Conservation (phyloP, 225 moss, liverwort and hornwort species). For the Polytrichum formosum region DNA sequence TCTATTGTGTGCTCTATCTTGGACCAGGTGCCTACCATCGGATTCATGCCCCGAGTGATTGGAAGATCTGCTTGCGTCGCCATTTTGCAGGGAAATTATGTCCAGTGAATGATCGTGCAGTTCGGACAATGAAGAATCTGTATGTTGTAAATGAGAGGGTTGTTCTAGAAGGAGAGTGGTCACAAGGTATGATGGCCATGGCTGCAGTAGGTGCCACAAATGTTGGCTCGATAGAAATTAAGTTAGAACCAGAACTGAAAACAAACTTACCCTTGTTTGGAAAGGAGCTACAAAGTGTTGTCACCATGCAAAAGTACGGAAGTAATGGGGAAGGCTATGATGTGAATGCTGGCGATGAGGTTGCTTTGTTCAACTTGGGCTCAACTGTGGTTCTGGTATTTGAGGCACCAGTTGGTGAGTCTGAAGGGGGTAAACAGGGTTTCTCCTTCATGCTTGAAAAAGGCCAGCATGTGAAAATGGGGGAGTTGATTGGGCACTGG, state of each 20-base stretch:
- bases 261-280: conserved; percentile 66
- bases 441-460: conserved; percentile 61
- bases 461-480: conserved; percentile 85
- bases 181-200: conserved; percentile 94
- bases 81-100: conserved; percentile 85
- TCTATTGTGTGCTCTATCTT: conserved; percentile 88
- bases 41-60: conserved; percentile 83
- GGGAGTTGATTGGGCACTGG: conserved; percentile 77
- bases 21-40: conserved; percentile 97
- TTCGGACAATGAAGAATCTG: conserved; percentile 73
- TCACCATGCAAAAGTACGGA: conserved; percentile 60
- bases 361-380: conserved; percentile 92
- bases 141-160: conserved; percentile 93
- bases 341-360: conserved; percentile 90
- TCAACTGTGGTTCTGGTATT: conserved; percentile 93
- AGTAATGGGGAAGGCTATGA: conserved; percentile 48
- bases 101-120: conserved; percentile 93
- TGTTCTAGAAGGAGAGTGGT: conserved; percentile 88
- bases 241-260: conserved; percentile 76
- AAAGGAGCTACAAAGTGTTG: conserved; percentile 31
- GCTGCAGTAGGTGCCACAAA: conserved; percentile 96
- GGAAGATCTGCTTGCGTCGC: conserved; percentile 77
- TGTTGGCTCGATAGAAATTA: conserved; percentile 90
- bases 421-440: conserved; percentile 26
- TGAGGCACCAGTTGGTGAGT: conserved; percentile 56